Percentiles rank a stretch among this genome's conserved stretches.
phyloP scores from a whole-genome alignment of 2,329 filamentous ascomycete species.

The Xylariaceae sp. region DNA sequence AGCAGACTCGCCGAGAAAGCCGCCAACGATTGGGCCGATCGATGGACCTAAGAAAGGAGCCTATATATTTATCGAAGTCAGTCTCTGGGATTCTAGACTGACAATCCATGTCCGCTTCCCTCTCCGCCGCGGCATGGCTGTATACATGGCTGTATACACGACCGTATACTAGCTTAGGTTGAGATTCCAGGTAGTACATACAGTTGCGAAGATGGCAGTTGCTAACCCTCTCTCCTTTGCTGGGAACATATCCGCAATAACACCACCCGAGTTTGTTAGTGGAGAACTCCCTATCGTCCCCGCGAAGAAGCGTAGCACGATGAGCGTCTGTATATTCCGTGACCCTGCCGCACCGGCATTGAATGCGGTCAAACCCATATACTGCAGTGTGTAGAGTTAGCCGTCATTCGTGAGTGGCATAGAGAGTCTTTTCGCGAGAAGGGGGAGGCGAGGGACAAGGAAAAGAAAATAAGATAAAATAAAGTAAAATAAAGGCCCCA shows the following conservation, averaged over 20 bases:
- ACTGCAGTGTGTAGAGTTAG: slow-evolving; percentile 31
- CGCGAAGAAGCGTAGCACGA: slow-evolving; percentile 64
- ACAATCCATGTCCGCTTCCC: neutral
- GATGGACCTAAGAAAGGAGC: slow-evolving; percentile 69
- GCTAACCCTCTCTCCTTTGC: slow-evolving; percentile 56
- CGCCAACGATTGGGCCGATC: slow-evolving; percentile 65
- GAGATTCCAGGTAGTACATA: slow-evolving; percentile 11
- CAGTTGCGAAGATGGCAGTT: slow-evolving; percentile 64
- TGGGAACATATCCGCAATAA: slow-evolving; percentile 62
- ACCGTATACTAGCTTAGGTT: neutral
- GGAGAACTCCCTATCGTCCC: slow-evolving; percentile 60
- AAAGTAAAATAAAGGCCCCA: neutral
- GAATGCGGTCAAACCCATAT: slow-evolving; percentile 58
- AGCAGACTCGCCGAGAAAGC: slow-evolving; percentile 64
- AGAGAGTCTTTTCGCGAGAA: neutral
- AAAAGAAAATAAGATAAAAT: too few relatives aligned
- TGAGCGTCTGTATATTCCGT: slow-evolving; percentile 55
- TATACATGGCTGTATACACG: too few relatives aligned
- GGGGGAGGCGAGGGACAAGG: too few relatives aligned
- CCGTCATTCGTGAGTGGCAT: neutral
- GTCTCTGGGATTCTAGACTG: neutral
- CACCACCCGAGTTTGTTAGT: slow-evolving; percentile 58
- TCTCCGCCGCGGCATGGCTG: neutral
- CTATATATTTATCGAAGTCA: slow-evolving; percentile 8
- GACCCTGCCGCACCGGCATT: slow-evolving; percentile 58